Conservation (phyloP, 2,329 filamentous ascomycete species). For the Fusarium subglutinans region DNA sequence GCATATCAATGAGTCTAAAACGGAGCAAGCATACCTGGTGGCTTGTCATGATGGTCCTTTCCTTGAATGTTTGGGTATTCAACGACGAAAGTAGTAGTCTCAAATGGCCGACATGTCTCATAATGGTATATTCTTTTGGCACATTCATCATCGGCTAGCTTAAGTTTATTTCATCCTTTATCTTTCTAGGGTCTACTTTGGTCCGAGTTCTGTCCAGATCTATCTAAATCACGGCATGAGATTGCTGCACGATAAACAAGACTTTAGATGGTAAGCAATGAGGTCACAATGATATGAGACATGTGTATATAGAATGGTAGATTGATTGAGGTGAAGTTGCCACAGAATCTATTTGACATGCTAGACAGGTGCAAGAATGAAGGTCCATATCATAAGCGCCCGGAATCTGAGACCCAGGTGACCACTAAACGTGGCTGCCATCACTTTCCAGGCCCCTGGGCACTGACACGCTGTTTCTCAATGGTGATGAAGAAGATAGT, state of each 20-base stretch:
- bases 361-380: background rate
- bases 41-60: slow-evolving; percentile 49
- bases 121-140: rapidly evolving
- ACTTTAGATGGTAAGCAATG: rapidly evolving
- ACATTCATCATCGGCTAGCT: background rate
- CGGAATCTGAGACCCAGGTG: background rate
- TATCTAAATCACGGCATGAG: background rate
- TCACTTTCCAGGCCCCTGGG: background rate
- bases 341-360: background rate
- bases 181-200: background rate
- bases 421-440: background rate
- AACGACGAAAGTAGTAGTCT: background rate
- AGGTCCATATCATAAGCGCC: background rate
- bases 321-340: background rate
- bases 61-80: slow-evolving; percentile 36
- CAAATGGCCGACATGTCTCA: background rate
- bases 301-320: background rate
- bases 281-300: background rate
- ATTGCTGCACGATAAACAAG: too few species aligned
- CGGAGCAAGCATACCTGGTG: slow-evolving; percentile 46
- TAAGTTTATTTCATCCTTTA: rapidly evolving
- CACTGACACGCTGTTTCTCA: background rate
- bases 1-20: slow-evolving; percentile 51
- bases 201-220: too few species aligned
- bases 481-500: background rate